Evolutionary conservation across 768 basidiomycete genomes (phyloP), one percentile per base, ranked within the genome.

Genomic region (Podaxis sp.): DNA sequence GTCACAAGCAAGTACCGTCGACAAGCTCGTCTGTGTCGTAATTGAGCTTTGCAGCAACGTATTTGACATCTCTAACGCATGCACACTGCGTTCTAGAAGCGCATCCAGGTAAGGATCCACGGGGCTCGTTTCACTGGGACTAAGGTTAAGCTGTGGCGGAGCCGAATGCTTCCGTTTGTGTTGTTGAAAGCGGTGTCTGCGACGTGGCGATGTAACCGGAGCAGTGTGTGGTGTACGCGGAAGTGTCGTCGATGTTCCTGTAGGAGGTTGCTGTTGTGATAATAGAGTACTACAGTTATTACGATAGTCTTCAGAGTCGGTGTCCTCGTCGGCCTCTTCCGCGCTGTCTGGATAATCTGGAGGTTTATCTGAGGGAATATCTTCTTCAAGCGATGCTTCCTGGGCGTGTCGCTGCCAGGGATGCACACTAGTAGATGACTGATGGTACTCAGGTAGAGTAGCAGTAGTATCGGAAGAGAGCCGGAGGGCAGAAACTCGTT

Each of bases 61-160:
- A 61, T 93, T 93, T 4, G 91, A 93, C 79, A 92, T 86, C 70
- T 93, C 92, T 7, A 94, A 78, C 0, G 91, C 91, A 72, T 91
- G 86, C 13, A 93, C 89, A 64, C 90, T 91, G 63, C 91, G 85
- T 61, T 85, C 89, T 1, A 93, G 79, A 14, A 93, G 76, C n/a
- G 87, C 81, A 71, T 93, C 92, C 27, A 92, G 79, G 66, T 82
- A 85, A 11, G 82, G 81, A 69, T 89, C 86, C 52, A 75, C 48
- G 23, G 62, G 53, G 23, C 58, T 55, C 28, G 48, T 55, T 40
- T 50, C 54, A 50, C 46, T 62, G 51, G 4, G 32, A 47, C 35
- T 46, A 55, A 40, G 46, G 21, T 7, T 50, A 36, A 40, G 40
- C 14, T n/a, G 37, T 32, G 50, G 21, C 16, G 53, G 25, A 48